Base-by-base conservation (phyloP, 768 basidiomycete species). In the Mycena leptocephala region DNA sequence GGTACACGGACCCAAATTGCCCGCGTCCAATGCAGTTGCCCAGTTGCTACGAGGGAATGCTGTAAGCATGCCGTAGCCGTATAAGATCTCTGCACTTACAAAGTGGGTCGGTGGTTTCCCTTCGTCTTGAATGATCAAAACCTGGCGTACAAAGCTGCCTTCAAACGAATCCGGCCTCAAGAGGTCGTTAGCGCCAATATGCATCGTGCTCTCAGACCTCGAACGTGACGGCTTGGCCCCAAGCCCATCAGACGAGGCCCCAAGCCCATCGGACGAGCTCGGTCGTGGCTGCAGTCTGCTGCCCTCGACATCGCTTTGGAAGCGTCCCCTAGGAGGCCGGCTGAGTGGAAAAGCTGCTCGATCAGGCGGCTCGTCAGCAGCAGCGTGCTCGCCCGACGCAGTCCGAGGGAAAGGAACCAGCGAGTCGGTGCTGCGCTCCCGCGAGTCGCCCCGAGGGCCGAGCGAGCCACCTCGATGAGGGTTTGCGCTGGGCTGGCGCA, bases 21-120 rank as follows among this genome's bases (percentile, higher is more conserved):
- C 98, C 98, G 63, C 95, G 93, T 2, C 98, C 98, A 77, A 99
- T 98, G 83, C 96, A 97, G 84, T 98, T 97, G 35, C 98, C 98
- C 24, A 99, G 89, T 97, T 98, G 97, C 98, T 99, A 81, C 35
- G 78, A 70, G 22, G 62, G 28, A 55, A 22, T 32, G 46, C 68
- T 32, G 56, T 74, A 67, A 79, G 80, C 43, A 69, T 73, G 70
- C 67, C 71, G 73, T 73, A 78, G 78, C 69, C 33, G 41, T 59
- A 75, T 72, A 71, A 69, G 70, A 58, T 24, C 30, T 67, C 24
- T 62, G 62, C 10, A 90, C 96, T 90, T 82, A 97, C 96, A 83
- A 95, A 97, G 82, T 93, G 94, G 66, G 94, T 92, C 9, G 95
- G 89, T 22, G 92, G 87, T 86, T 94, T 95, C 64, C 96, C 96